Evolutionary conservation across 495 filamentous ascomycete genomes (phyloP).

Genomic region (Aspergillus indologenus): DNA sequence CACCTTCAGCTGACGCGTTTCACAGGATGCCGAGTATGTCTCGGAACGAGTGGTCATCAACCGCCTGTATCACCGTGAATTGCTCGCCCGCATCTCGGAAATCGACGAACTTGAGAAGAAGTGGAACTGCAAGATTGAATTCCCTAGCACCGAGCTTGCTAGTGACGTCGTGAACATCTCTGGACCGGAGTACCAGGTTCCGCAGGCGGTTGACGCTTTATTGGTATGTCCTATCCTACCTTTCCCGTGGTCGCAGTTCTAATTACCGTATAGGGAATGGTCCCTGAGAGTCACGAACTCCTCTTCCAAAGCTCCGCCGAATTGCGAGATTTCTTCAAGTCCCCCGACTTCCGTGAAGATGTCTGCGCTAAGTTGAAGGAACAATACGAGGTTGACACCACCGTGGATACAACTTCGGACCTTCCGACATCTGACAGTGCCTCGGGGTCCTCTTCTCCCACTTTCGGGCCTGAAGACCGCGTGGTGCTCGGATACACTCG

Average conservation of each 20-base stretch:
- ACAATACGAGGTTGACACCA: constrained; percentile 86
- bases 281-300: constrained; percentile 91
- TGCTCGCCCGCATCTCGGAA: constrained; percentile 79
- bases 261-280: constrained; percentile 67
- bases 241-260: constrained; percentile 15
- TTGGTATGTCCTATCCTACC: constrained; percentile 47
- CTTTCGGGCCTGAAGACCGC: constrained; percentile 45
- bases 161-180: constrained; percentile 95
- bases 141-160: constrained; percentile 94
- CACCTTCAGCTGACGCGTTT: not conserved
- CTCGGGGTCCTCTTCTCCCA: constrained; percentile 33
- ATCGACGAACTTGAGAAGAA: constrained; percentile 96
- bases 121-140: constrained; percentile 97
- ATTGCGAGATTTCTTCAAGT: constrained; percentile 74
- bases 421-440: constrained; percentile 28
- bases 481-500: constrained; percentile 79
- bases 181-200: constrained; percentile 95
- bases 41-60: constrained; percentile 89
- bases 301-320: constrained; percentile 70
- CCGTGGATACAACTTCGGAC: constrained; percentile 54
- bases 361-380: constrained; percentile 78
- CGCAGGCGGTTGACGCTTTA: constrained; percentile 91
- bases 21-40: constrained; percentile 88
- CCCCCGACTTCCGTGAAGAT: constrained; percentile 70
- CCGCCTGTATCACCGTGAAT: constrained; percentile 89